These are phyloP conservation scores for Lepiota venenata DNA, from an alignment of 768 basidiomycete species.

Conservation along the genomic window DNA sequence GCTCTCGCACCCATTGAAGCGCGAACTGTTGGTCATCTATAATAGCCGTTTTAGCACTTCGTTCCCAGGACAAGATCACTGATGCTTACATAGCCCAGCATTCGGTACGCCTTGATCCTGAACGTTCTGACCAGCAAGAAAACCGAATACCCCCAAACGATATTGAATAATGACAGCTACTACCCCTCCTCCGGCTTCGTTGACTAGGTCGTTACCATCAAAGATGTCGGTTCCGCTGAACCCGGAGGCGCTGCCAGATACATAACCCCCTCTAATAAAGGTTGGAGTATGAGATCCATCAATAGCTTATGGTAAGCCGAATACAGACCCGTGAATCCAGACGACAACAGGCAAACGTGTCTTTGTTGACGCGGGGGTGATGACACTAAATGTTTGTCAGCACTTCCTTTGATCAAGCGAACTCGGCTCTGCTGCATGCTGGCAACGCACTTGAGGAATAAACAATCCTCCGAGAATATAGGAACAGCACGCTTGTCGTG, in stretches of 20 bases:
- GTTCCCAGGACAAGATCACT: background rate
- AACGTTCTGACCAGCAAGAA: constrained; percentile 39
- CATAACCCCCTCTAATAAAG: constrained; percentile 9
- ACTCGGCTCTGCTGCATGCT: too few species aligned
- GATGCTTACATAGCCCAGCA: constrained; percentile 43
- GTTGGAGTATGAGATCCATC: too few species aligned
- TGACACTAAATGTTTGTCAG: constrained; percentile 23
- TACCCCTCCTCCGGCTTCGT: constrained; percentile 29
- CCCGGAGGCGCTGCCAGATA: constrained; percentile 1
- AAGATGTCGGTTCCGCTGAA: constrained; percentile 8
- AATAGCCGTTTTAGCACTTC: background rate
- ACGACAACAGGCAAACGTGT: constrained; percentile 35
- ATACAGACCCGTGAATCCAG: constrained; percentile 40
- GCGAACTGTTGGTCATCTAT: constrained; percentile 48
- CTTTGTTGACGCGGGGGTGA: constrained; percentile 27
- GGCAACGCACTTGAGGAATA: constrained; percentile 32
- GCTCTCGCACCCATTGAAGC: constrained; percentile 38
- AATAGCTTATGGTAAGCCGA: background rate
- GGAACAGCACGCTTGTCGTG: constrained; percentile 5
- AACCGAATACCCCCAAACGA: constrained; percentile 43
- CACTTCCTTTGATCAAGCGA: too few species aligned
- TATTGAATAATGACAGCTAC: constrained; percentile 43
- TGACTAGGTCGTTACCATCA: constrained; percentile 33
- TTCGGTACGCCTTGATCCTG: constrained; percentile 42
- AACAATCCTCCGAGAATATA: constrained; percentile 33